These are phyloP conservation scores for Phaeosphaeriaceae sp. DNA, from an alignment of 2,329 filamentous ascomycete genomes.

Conservation along the genomic window DNA sequence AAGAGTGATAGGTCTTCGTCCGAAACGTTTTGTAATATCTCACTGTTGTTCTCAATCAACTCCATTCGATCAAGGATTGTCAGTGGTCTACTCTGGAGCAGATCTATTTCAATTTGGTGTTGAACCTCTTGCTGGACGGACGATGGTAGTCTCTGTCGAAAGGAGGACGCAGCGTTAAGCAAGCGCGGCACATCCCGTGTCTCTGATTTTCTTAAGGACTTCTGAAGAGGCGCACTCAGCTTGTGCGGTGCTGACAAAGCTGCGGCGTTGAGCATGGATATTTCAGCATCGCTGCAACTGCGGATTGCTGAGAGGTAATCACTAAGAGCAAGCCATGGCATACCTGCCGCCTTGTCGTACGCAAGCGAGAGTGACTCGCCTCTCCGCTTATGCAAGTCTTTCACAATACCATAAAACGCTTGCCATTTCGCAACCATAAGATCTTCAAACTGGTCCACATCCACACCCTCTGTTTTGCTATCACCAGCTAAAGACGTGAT, in stretches of 20 bases:
- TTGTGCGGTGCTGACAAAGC: slow-evolving; percentile 43
- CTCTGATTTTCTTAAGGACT: slow-evolving; percentile 39
- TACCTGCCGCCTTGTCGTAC: slow-evolving; percentile 71
- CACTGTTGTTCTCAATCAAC: slow-evolving; percentile 77
- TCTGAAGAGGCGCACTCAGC: slow-evolving; percentile 28
- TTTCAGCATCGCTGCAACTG: slow-evolving; percentile 78
- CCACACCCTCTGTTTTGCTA: slow-evolving; percentile 68
- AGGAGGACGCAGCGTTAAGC: slow-evolving; percentile 71
- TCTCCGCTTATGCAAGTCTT: slow-evolving; percentile 84
- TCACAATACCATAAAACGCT: slow-evolving; percentile 82
- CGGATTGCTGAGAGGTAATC: slow-evolving; percentile 81
- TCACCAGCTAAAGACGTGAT: slow-evolving; percentile 73
- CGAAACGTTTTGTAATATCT: slow-evolving; percentile 78
- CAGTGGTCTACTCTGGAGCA: slow-evolving; percentile 72
- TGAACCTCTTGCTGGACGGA: slow-evolving; percentile 72
- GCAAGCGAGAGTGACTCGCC: slow-evolving; percentile 81
- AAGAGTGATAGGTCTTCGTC: slow-evolving; percentile 69
- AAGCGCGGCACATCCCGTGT: slow-evolving; percentile 65
- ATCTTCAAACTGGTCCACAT: slow-evolving; percentile 75
- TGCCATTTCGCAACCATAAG: slow-evolving; percentile 86
- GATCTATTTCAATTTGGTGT: slow-evolving; percentile 71
- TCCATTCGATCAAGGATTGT: slow-evolving; percentile 71
- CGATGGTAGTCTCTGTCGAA: slow-evolving; percentile 73
- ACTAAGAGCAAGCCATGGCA: slow-evolving; percentile 84
- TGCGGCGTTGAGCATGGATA: slow-evolving; percentile 71